Evolutionary conservation across 2,329 filamentous ascomycete genomes (phyloP).

Genomic region (Hirsutella minnesotensis): DNA sequence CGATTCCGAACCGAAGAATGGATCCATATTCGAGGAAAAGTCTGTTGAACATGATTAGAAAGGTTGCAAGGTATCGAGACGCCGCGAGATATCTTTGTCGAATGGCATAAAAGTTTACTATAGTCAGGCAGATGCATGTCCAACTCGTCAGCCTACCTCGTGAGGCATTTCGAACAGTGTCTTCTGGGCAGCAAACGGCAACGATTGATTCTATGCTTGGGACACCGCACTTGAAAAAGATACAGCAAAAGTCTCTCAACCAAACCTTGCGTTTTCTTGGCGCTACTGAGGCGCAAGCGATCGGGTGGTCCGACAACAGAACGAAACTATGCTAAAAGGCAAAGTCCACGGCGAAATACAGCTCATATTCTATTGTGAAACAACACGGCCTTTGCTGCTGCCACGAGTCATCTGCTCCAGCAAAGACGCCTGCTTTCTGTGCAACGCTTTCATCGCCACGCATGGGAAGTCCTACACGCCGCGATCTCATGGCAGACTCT

Average conservation of each 20-base stretch:
- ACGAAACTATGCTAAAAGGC: neutral
- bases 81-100: constrained; percentile 3
- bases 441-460: constrained; percentile 7
- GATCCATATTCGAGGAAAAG: neutral
- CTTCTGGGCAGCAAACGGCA: no score
- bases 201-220: no score
- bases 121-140: neutral
- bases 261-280: no score
- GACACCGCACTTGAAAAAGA: no score
- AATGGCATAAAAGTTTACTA: constrained; percentile 5
- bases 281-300: neutral
- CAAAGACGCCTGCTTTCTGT: constrained; percentile 11
- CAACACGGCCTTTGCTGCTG: neutral
- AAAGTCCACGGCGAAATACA: constrained; percentile 13
- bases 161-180: no score
- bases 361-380: constrained; percentile 9
- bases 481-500: constrained; percentile 9
- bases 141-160: no score
- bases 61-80: constrained; percentile 8
- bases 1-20: constrained; percentile 1
- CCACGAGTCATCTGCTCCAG: constrained; percentile 10
- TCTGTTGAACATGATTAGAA: constrained; percentile 7
- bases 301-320: neutral
- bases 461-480: constrained; percentile 5
- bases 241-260: no score